phyloP scores from a whole-genome alignment of 768 basidiomycete species.

The Boletus huronensis region DNA sequence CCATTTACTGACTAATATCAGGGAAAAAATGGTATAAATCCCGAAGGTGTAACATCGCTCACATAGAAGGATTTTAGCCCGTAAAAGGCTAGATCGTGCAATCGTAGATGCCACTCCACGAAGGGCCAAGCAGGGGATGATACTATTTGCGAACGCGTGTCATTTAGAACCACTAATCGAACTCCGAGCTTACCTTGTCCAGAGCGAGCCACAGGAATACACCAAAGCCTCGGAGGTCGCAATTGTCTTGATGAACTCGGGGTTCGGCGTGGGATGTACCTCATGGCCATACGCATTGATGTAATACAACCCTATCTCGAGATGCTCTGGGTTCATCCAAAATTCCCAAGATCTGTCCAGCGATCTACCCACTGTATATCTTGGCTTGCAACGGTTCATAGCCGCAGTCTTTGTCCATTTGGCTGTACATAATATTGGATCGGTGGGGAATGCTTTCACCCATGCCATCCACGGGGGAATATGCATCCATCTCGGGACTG shows the following conservation, averaged over 20 bases:
- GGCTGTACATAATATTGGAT: conserved; percentile 67
- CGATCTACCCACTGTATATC: conserved; percentile 54
- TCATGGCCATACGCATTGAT: conserved; percentile 91
- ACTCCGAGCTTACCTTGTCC: conserved; percentile 67
- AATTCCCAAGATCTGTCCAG: conserved; percentile 10
- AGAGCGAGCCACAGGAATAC: conserved; percentile 91
- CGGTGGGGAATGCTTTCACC: conserved; percentile 44
- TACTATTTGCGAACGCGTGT: conserved; percentile 40
- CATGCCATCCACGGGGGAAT: conserved; percentile 53
- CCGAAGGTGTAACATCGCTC: conserved; percentile 29
- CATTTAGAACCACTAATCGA: conserved; percentile 2
- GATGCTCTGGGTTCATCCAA: conserved; percentile 3
- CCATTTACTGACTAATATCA: conserved; percentile 64
- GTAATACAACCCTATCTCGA: conserved; percentile 65
- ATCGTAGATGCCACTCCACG: conserved; percentile 76
- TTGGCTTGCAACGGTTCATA: conserved; percentile 57
- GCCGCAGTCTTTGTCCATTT: conserved; percentile 43
- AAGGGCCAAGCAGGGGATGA: conserved; percentile 89
- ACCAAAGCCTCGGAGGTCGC: conserved; percentile 64
- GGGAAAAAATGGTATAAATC: not conserved
- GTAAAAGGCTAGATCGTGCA: conserved; percentile 64
- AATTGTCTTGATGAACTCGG: conserved; percentile 68
- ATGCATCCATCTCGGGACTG: conserved; percentile 32
- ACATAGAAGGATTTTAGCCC: conserved; percentile 85
- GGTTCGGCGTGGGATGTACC: conserved; percentile 86